Base-by-base conservation (phyloP, 2,329 filamentous ascomycete species). In the Scytalidium lignicola region DNA sequence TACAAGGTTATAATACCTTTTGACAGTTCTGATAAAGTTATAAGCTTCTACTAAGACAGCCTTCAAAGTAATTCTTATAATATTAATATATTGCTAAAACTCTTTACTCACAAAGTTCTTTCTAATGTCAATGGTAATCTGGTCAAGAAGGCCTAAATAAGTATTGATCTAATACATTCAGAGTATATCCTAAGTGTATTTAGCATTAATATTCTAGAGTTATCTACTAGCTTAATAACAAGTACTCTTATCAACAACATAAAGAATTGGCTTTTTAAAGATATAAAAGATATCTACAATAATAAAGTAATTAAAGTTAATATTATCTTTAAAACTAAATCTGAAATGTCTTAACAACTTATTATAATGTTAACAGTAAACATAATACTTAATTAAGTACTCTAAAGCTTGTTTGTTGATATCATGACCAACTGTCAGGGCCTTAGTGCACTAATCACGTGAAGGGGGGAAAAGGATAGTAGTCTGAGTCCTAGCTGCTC, bases 231-330 rank as follows among this genome's bases (percentile, higher is more conserved):
- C 43, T 40, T 46, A n/a, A 43, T 42, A 51, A 2, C 37, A 15
- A 1, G 42, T 51, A 2, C 12, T 28, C 39, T 46, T 32, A 21
- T 51, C 23, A 18, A 48, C 20, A 10, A 48, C 28, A 20, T 51
- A 20, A 15, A 51, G 17, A 2, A 51, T 29, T 9, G 28, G 39
- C 13, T 43, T 48, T 2, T 20, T 17, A 6, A 20, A 3, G n/a
- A 51, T 40, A n/a, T 51, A 51, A 18, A 51, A 44, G 19, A 51
- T 43, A 22, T 51, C 43, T 8, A 51, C 39, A n/a, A 48, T 42
- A 37, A 51, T 43, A 1, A 26, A 32, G 18, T 46, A 42, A 22
- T 51, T 51, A 39, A 46, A 46, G 5, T 46, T 29, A 15, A 37
- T 8, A 21, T 46, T 19, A 17, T 46, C 19, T 15, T 39, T 18